These are phyloP conservation scores for Colletotrichum kahawae DNA, from an alignment of 2,329 filamentous ascomycete species.

Conservation along the genomic window DNA sequence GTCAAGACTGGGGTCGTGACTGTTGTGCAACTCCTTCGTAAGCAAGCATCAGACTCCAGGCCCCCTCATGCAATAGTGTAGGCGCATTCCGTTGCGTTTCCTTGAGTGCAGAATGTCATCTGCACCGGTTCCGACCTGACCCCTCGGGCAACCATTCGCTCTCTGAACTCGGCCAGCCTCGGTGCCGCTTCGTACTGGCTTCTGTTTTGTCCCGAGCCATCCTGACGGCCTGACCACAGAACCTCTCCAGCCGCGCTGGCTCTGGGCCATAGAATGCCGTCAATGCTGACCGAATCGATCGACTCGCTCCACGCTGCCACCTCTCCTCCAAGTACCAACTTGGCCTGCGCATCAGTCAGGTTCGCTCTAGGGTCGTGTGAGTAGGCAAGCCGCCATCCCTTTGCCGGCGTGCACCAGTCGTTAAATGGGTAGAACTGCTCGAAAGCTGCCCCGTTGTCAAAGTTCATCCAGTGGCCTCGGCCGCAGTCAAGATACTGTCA, in stretches of 20 bases:
- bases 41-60: background rate
- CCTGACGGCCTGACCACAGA: constrained; percentile 76
- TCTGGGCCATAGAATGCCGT: constrained; percentile 80
- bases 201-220: constrained; percentile 70
- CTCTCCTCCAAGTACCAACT: constrained; percentile 81
- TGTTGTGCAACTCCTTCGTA: background rate
- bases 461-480: constrained; percentile 79
- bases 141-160: constrained; percentile 73
- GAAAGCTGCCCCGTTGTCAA: constrained; percentile 60
- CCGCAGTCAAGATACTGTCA: constrained; percentile 82
- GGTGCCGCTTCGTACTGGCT: constrained; percentile 73
- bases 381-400: constrained; percentile 85
- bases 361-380: constrained; percentile 75
- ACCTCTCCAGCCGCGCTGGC: constrained; percentile 77
- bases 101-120: constrained; percentile 76
- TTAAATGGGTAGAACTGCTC: constrained; percentile 68
- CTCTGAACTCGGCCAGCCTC: constrained; percentile 75
- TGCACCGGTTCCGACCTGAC: constrained; percentile 69
- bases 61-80: background rate
- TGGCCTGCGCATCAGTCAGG: constrained; percentile 64
- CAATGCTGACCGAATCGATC: constrained; percentile 76
- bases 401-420: constrained; percentile 81
- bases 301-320: constrained; percentile 83
- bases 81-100: constrained; percentile 37
- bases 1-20: background rate